phyloP scores from a whole-genome alignment of 768 basidiomycete genomes.

The Hericium rajendrae region DNA sequence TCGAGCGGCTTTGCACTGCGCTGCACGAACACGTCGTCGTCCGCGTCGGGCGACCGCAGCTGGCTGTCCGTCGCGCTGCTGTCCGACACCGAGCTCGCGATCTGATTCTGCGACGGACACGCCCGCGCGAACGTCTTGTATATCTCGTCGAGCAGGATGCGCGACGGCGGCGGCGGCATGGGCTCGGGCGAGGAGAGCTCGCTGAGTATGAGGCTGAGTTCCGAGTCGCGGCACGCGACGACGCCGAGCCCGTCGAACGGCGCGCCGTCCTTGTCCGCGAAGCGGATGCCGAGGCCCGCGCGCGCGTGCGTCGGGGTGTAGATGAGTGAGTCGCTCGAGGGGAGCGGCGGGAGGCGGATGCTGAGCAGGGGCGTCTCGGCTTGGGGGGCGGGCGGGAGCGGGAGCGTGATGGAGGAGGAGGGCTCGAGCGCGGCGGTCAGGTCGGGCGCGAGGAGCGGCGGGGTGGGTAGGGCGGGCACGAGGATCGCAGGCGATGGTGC shows the following conservation, averaged over 20 bases:
- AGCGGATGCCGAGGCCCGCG: conserved; percentile 12
- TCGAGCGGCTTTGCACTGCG: too few species aligned
- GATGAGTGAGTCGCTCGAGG: conserved; percentile 11
- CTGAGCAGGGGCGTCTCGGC: conserved; percentile 9
- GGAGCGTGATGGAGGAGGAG: conserved; percentile 6
- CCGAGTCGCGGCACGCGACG: conserved; percentile 5
- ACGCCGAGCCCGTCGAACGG: conserved; percentile 13
- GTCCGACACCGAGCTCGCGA: neutral
- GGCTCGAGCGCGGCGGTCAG: neutral
- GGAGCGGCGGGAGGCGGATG: conserved; percentile 4
- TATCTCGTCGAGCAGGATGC: conserved; percentile 15
- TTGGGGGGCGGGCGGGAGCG: conserved; percentile 1
- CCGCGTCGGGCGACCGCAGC: too few species aligned
- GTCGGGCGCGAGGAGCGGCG: neutral
- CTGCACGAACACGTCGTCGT: too few species aligned
- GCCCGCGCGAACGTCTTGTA: neutral
- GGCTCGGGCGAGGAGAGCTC: conserved; percentile 3
- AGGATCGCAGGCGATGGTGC: neutral
- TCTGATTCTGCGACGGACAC: neutral
- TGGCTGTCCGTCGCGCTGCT: too few species aligned
- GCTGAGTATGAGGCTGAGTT: neutral
- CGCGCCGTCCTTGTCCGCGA: conserved; percentile 5
- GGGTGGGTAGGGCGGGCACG: neutral
- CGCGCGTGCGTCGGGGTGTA: conserved; percentile 8
- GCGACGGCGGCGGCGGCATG: conserved; percentile 10